phyloP scores from a whole-genome alignment of 2,329 filamentous ascomycete species.

The Ceratocystis colombiana region DNA sequence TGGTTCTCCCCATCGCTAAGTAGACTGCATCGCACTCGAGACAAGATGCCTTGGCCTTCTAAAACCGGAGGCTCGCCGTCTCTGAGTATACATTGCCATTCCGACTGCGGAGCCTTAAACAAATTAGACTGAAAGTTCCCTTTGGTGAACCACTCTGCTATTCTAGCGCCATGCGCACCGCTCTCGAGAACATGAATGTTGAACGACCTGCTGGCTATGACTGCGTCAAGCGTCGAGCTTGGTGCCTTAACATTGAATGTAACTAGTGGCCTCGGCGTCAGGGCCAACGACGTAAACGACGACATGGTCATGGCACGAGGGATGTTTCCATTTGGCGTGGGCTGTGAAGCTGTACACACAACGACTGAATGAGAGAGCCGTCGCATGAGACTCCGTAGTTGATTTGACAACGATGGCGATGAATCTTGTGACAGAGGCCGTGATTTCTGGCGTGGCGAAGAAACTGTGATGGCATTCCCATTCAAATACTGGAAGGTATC shows the following conservation, averaged over 20 bases:
- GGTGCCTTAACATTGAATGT: slow-evolving; percentile 50
- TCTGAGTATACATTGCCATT: slow-evolving; percentile 9
- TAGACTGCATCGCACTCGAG: slow-evolving; percentile 39
- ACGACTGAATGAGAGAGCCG: slow-evolving; percentile 46
- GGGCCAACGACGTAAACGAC: slow-evolving; percentile 47
- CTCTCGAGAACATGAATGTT: slow-evolving; percentile 47
- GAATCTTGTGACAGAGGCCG: background rate
- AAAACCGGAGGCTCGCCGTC: slow-evolving; percentile 36
- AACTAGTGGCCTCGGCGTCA: slow-evolving; percentile 39
- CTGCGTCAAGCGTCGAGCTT: slow-evolving; percentile 46
- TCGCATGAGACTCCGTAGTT: slow-evolving; percentile 45
- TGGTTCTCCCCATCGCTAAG: slow-evolving; percentile 34
- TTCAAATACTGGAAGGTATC: background rate
- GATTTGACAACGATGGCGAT: slow-evolving; percentile 33
- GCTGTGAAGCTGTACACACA: slow-evolving; percentile 43
- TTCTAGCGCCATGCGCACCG: slow-evolving; percentile 38
- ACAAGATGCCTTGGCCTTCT: slow-evolving; percentile 43
- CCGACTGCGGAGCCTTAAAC: slow-evolving; percentile 31
- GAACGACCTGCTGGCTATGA: slow-evolving; percentile 38
- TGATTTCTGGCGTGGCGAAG: background rate
- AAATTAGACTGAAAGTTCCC: slow-evolving; percentile 38
- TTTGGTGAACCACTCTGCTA: slow-evolving; percentile 44
- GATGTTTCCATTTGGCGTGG: slow-evolving; percentile 26
- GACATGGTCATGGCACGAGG: slow-evolving; percentile 50
- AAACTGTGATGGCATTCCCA: background rate